Percentiles rank a stretch among this genome's conserved stretches.
phyloP scores from a whole-genome alignment of 345 rosid species.

The Aethionema arabicum region DNA sequence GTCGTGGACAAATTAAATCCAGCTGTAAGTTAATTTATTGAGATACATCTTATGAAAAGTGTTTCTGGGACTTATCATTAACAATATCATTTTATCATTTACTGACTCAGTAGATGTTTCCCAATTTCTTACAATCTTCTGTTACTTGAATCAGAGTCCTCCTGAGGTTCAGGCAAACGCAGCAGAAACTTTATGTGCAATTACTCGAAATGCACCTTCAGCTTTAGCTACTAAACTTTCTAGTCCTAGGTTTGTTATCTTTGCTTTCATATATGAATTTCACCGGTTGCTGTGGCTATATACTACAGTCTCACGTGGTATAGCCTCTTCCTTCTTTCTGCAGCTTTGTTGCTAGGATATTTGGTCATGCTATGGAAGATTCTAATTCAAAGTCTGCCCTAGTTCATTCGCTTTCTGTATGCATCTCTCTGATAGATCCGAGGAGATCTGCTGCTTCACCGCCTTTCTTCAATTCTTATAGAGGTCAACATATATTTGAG shows the following conservation, averaged over 20 bases:
- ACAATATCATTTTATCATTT: slow-evolving; percentile 6
- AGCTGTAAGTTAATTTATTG: slow-evolving; percentile 55
- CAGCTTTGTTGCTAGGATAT: slow-evolving; percentile 82
- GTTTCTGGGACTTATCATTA: slow-evolving; percentile 1
- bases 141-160: slow-evolving; percentile 51
- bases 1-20: slow-evolving; percentile 79
- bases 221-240: slow-evolving; percentile 75
- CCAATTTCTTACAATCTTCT: slow-evolving; percentile 29
- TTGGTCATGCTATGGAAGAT: slow-evolving; percentile 77
- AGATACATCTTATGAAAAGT: slow-evolving; percentile 3
- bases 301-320: slow-evolving; percentile 14
- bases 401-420: slow-evolving; percentile 76
- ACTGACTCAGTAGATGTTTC: background rate
- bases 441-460: slow-evolving; percentile 57
- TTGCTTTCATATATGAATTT: slow-evolving; percentile 26
- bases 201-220: slow-evolving; percentile 77
- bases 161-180: slow-evolving; percentile 95
- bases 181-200: slow-evolving; percentile 84
- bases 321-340: slow-evolving; percentile 26
- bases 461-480: slow-evolving; percentile 77
- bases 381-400: slow-evolving; percentile 82
- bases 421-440: slow-evolving; percentile 89
- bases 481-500: slow-evolving; percentile 77
- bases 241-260: slow-evolving; percentile 54
- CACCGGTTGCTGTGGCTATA: slow-evolving; percentile 20